These are phyloP conservation scores for Russula olivacea DNA, from an alignment of 768 basidiomycete genomes.

Conservation along the genomic window DNA sequence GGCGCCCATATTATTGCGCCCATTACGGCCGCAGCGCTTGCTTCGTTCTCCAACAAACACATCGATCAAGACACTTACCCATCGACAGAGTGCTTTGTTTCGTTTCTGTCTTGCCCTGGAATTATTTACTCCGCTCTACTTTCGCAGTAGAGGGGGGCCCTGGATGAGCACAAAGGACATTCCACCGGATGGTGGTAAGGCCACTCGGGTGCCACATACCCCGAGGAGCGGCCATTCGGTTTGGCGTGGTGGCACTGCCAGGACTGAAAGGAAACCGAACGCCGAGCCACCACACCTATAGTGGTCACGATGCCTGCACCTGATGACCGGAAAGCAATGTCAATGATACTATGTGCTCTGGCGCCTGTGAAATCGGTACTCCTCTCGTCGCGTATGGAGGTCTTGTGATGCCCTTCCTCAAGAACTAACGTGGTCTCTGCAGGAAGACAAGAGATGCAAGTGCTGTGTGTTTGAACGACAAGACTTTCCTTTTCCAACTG, in stretches of 20 bases:
- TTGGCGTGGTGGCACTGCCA: background rate
- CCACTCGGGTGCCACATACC: background rate
- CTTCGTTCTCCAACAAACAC: background rate
- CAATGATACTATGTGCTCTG: background rate
- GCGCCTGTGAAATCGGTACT: background rate
- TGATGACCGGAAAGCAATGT: background rate
- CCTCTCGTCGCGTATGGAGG: background rate
- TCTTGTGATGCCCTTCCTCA: background rate
- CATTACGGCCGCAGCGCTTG: conserved; percentile 27
- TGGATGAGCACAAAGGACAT: background rate
- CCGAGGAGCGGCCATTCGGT: background rate
- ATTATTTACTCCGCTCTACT: background rate
- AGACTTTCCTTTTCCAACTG: conserved; percentile 2
- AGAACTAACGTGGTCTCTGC: background rate
- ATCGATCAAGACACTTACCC: conserved; percentile 20
- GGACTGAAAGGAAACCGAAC: background rate
- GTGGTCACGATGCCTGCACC: background rate
- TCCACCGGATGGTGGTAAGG: background rate
- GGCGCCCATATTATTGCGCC: conserved; percentile 32
- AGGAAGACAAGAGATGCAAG: background rate
- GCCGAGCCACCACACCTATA: background rate
- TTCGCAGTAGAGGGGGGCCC: background rate
- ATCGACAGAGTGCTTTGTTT: background rate
- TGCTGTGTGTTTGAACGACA: background rate
- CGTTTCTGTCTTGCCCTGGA: background rate